Percentiles rank a stretch among this genome's conserved stretches.
phyloP scores from a whole-genome alignment of 345 rosid genomes.

The Moricandia moricandioides region DNA sequence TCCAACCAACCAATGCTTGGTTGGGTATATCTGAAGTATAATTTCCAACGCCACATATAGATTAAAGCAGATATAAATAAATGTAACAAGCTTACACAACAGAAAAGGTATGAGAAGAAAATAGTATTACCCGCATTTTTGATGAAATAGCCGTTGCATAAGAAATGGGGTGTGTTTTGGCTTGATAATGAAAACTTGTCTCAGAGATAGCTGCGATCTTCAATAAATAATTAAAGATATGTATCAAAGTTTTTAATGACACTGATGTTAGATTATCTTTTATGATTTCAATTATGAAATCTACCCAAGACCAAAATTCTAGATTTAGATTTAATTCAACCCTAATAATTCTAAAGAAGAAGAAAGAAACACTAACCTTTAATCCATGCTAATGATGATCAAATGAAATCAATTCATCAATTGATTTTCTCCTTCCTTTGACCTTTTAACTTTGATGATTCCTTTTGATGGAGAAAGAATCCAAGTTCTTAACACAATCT shows the following conservation, averaged over 20 bases:
- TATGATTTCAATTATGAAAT: no score
- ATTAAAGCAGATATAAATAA: not conserved
- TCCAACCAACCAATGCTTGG: slow-evolving; percentile 82
- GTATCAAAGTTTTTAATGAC: slow-evolving; percentile 30
- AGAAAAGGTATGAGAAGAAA: not conserved
- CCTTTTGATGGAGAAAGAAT: no score
- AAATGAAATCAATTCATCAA: no score
- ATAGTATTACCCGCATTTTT: slow-evolving; percentile 57
- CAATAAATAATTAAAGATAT: slow-evolving; percentile 33
- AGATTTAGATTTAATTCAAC: no score
- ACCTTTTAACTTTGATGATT: no score
- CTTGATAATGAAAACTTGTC: slow-evolving; percentile 78
- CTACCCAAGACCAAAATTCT: no score
- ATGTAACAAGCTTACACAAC: not conserved
- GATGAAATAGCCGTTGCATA: slow-evolving; percentile 50
- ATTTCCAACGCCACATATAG: not conserved
- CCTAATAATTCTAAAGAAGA: no score
- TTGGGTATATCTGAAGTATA: slow-evolving; percentile 57
- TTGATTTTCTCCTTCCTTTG: no score
- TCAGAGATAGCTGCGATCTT: slow-evolving; percentile 79
- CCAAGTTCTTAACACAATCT: no score
- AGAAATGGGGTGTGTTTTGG: slow-evolving; percentile 58
- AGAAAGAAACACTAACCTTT: no score
- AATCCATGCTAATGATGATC: no score
- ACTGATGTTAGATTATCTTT: no score